Evolutionary conservation across 306 rosid species (phyloP), one percentile per base, ranked within the genome.

Genomic region (Prunus kanzakura): DNA sequence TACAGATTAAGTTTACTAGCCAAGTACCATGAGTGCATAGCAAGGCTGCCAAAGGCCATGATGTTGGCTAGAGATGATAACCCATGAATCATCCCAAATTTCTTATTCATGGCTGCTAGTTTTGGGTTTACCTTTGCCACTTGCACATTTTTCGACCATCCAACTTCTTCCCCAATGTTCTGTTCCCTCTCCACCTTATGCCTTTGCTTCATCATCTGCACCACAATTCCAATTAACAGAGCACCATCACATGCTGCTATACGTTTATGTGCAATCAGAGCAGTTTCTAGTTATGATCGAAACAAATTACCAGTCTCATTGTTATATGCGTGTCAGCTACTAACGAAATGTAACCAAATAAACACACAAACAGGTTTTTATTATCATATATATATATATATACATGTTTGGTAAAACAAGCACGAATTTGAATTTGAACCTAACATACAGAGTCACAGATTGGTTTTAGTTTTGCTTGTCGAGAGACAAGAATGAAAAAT

Each of bases 21-120:
- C 88, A 96, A 78, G 82, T 96, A 96, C 98, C 99, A 96, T 5
- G 99, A 89, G 86, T 96, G 99, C 87, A 92, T 80, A 23, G 98
- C 97, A 74, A 96, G 97, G 89, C 97, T 78, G 32, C 99, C 98
- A 80, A 92, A 92, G 14, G 99, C 80, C 89, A 96, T 74, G 81
- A 96, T 92, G 81, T 96, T 96, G 25, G 99, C 98, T 25, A 96
- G 97, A 45, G 99, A 92, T 62, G 99, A 96, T 60, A 96, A 78
- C 46, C 99, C 99, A 71, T 96, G 99, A 86, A 96, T 88, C 99
- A 96, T 92, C 75, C 99, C 99, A 22, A 96, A 96, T 77, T 92
- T 96, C 93, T 96, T 96, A 74, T 96, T 92, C 96, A 96, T 92
- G 63, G 97, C 96, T 63, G 91, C 90, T 61, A 96, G 97, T 85